Evolutionary conservation across 768 basidiomycete genomes (phyloP), one percentile per base, ranked within the genome.

Genomic region (Boletus reticulatus): DNA sequence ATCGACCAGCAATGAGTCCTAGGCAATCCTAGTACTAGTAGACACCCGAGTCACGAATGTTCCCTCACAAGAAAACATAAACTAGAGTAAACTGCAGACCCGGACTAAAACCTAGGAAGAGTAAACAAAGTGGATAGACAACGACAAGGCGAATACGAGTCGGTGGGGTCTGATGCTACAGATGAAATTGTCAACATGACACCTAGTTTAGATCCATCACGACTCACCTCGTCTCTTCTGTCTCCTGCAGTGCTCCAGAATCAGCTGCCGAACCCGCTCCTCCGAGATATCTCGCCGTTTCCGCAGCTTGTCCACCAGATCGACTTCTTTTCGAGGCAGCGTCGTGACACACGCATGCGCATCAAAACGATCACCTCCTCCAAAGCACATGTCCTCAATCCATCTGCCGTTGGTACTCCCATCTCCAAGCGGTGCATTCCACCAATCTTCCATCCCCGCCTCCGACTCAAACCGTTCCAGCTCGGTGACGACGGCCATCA

Each of bases 261-360:
- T 56, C 39, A 68, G 19, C 4, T 24, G 17, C 44, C 53, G 48
- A 36, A 68, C 43, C 2, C 31, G 56, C 27, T 55, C 57, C 17
- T 62, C 59, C 2, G 67, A 63, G 0, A 10, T 19, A 0, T 68
- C 64, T 32, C 70, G 59, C 17, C 57, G 58, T 29, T 61, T 62
- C 22, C 60, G 62, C 20, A 72, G 31, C 1, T 14, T 24, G 6
- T 59, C 22, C 2, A 42, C 20, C 4, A 60, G 56, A 42, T 55
- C 67, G 12, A 52, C 59, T 0, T 66, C 60, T 34, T 8, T 59
- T 13, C 27, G 41, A 6, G 62, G 56, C 11, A 70, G 43, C 6
- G 75, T 73, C 7, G 76, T 78, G 45, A 78, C 61, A 48, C 78
- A 79, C 5, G 71, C 76, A 17, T 75, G 68, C 9, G 65, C 75